Conservation (phyloP, 2,329 filamentous ascomycete genomes). For the Tolypocladium tropicale region DNA sequence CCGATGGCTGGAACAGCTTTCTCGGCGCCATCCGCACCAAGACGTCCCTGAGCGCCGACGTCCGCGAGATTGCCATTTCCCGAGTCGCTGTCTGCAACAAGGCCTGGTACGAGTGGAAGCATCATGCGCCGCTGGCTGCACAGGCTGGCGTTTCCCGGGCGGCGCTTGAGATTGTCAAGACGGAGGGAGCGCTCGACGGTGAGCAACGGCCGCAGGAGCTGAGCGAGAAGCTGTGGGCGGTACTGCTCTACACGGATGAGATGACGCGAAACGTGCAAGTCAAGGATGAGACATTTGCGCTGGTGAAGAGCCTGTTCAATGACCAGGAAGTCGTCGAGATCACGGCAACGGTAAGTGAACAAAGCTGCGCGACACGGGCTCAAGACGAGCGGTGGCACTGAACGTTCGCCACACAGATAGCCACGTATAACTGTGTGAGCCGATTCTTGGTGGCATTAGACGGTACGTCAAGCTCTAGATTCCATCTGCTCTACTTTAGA, state of each 20-base stretch:
- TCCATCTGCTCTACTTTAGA: not conserved
- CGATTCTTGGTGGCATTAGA: slow-evolving; percentile 75
- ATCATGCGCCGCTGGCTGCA: slow-evolving; percentile 61
- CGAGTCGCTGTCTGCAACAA: slow-evolving; percentile 70
- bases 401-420: slow-evolving; percentile 30
- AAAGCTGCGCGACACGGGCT: not conserved
- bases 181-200: slow-evolving; percentile 11
- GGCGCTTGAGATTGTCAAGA: slow-evolving; percentile 35
- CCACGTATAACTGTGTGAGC: slow-evolving; percentile 77
- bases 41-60: slow-evolving; percentile 37
- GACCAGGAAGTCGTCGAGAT: slow-evolving; percentile 73
- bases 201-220: slow-evolving; percentile 27
- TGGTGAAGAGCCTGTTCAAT: slow-evolving; percentile 49
- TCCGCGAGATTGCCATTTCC: slow-evolving; percentile 72
- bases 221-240: slow-evolving; percentile 53
- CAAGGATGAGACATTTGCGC: slow-evolving; percentile 54
- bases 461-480: slow-evolving; percentile 35
- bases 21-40: slow-evolving; percentile 51
- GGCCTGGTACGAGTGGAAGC: slow-evolving; percentile 78
- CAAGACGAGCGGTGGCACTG: not conserved
- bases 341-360: slow-evolving; percentile 53
- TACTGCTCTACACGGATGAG: slow-evolving; percentile 66
- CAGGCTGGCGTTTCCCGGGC: slow-evolving; percentile 45
- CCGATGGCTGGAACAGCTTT: slow-evolving; percentile 66
- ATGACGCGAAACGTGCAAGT: slow-evolving; percentile 72